Conservation (phyloP, 306 rosid genomes). For the Adenanthera pavonina region DNA sequence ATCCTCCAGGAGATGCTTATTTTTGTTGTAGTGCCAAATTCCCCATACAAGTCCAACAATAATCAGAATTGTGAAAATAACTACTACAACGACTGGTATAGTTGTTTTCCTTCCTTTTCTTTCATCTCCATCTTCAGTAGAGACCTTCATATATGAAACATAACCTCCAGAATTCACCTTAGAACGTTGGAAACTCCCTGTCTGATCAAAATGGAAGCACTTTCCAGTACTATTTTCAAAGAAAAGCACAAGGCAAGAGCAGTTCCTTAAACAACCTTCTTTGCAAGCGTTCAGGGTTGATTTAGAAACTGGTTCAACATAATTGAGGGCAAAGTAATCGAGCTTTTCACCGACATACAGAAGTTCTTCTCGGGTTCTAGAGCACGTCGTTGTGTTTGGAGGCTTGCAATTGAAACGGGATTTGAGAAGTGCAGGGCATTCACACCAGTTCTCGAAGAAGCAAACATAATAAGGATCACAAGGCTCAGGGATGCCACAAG, state of each 20-base stretch:
- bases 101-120: constrained; percentile 42
- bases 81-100: constrained; percentile 48
- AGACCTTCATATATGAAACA: constrained; percentile 71
- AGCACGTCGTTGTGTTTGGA: constrained; percentile 65
- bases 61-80: constrained; percentile 45
- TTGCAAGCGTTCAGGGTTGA: constrained; percentile 63
- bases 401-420: constrained; percentile 63
- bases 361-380: constrained; percentile 54
- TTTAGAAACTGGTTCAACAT: constrained; percentile 64
- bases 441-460: constrained; percentile 64
- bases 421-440: constrained; percentile 78
- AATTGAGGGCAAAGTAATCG: constrained; percentile 71
- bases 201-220: constrained; percentile 68
- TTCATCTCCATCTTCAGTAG: constrained; percentile 37
- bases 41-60: constrained; percentile 53
- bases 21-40: constrained; percentile 48
- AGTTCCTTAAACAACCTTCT: constrained; percentile 62
- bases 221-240: constrained; percentile 69
- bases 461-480: constrained; percentile 77
- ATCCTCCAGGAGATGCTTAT: constrained; percentile 37
- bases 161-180: constrained; percentile 49
- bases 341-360: constrained; percentile 64
- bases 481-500: constrained; percentile 79
- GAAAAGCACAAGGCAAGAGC: constrained; percentile 88
- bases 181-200: constrained; percentile 74